Evolutionary conservation across 2,329 filamentous ascomycete genomes (phyloP).

Genomic region (Fulvia fulva): DNA sequence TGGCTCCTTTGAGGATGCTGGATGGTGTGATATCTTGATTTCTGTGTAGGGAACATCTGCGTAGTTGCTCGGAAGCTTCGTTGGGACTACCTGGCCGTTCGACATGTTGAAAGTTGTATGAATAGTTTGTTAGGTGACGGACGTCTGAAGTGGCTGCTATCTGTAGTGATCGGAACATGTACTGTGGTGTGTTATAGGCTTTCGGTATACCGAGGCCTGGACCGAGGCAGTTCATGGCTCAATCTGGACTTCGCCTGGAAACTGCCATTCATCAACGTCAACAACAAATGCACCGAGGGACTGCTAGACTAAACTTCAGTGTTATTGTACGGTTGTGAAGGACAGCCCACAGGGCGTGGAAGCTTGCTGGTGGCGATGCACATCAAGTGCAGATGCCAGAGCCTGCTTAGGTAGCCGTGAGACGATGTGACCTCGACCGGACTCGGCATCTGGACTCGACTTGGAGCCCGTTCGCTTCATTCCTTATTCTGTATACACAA

Average conservation of each 20-base stretch:
- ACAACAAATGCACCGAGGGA: neutral
- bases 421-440: neutral
- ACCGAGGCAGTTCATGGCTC: neutral
- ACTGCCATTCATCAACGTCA: too few species aligned
- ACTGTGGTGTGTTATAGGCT: neutral
- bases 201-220: neutral
- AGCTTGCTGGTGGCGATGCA: too few species aligned
- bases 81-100: conserved; percentile 7
- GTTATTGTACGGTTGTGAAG: too few species aligned
- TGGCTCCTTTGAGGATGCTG: conserved; percentile 12
- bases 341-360: too few species aligned
- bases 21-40: conserved; percentile 21
- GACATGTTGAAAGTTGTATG: conserved; percentile 6
- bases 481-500: too few species aligned
- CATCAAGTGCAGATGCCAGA: neutral
- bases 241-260: neutral
- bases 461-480: too few species aligned
- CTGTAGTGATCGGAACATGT: neutral
- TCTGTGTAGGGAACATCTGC: conserved; percentile 13
- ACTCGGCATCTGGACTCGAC: neutral
- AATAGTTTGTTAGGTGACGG: neutral
- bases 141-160: neutral
- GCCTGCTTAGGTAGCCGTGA: neutral
- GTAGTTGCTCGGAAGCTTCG: conserved; percentile 7
- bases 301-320: too few species aligned